Base-by-base conservation (phyloP, 306 rosid species). In the Sesbania bispinosa region DNA sequence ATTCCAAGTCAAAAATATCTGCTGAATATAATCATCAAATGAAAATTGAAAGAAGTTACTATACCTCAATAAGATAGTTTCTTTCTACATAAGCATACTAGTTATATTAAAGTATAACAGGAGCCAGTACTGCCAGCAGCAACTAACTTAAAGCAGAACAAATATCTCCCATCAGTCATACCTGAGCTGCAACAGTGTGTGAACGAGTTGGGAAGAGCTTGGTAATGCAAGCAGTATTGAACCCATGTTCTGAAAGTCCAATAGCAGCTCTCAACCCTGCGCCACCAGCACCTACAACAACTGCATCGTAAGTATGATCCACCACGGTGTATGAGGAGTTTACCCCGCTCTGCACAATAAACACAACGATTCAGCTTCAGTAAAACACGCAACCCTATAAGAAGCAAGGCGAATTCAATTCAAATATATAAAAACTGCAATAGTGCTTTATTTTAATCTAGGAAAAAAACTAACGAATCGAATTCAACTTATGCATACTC, bases 111-210 rank as follows among this genome's bases (percentile, higher is more conserved):
- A 14, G 7, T n/a, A 53, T 1, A 55, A 26, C 46, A 71, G 45
- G 11, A 18, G 33, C 39, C 4, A 4, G 21, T 11, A n/a, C n/a
- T n/a, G n/a, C n/a, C n/a, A n/a, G n/a, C n/a, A 27, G 10, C 63
- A 32, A 24, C 35, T 3, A 54, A 50, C 66, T 16, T 2, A 54
- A 69, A 20, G 5, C 45, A 19, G 30, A 36, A 63, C 23, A 46
- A 38, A 68, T 29, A 52, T 30, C 51, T n/a, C n/a, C n/a, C n/a
- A n/a, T n/a, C n/a, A n/a, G n/a, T n/a, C n/a, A 48, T 47, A 90
- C 99, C 97, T 94, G 99, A 64, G 99, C 97, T 6, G 99, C 99
- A 77, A 94, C 99, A 23, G 99, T 94, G 70, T 94, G 99, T 0
- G 99, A 94, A 75, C 97, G 99, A 76, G 99, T 94, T 2, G 99